phyloP scores from a whole-genome alignment of 805 yeast genomes.

The Teunomyces tritomae region DNA sequence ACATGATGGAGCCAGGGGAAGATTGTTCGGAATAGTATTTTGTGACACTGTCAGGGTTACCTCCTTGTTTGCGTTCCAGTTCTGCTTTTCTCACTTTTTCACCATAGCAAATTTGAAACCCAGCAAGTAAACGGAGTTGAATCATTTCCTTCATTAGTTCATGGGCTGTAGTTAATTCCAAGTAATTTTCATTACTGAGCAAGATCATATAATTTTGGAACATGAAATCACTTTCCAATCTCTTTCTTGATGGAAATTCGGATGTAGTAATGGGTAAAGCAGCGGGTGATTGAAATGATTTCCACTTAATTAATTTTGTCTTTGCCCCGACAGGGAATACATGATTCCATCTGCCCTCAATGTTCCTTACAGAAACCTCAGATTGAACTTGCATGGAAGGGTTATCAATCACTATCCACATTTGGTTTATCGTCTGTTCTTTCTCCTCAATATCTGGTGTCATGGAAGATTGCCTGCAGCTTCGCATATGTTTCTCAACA shows the following conservation, averaged over 20 bases:
- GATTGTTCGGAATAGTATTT: slow-evolving; percentile 51
- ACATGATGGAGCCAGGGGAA: slow-evolving; percentile 60
- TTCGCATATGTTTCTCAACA: not conserved
- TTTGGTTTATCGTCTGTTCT: slow-evolving; percentile 7
- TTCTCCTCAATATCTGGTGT: not conserved
- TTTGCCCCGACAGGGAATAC: slow-evolving; percentile 75
- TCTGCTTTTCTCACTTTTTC: slow-evolving; percentile 65
- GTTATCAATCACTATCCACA: slow-evolving; percentile 47
- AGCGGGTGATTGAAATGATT: slow-evolving; percentile 90
- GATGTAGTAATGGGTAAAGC: slow-evolving; percentile 81
- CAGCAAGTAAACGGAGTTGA: slow-evolving; percentile 73
- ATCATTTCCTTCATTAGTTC: slow-evolving; percentile 85
- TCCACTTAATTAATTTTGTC: slow-evolving; percentile 80
- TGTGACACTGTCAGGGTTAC: slow-evolving; percentile 52
- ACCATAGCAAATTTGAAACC: slow-evolving; percentile 88
- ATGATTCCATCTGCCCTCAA: slow-evolving; percentile 81
- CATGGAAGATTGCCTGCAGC: not conserved
- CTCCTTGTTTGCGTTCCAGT: slow-evolving; percentile 51
- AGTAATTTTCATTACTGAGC: slow-evolving; percentile 56
- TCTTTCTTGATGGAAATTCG: slow-evolving; percentile 67
- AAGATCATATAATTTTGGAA: slow-evolving; percentile 82
- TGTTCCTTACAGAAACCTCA: slow-evolving; percentile 52
- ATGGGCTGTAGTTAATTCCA: slow-evolving; percentile 47
- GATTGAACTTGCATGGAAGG: slow-evolving; percentile 69
- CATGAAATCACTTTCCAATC: slow-evolving; percentile 69